Evolutionary conservation across 148 eudicot genomes (phyloP), one percentile per base, ranked within the genome.

Genomic region (Suaeda aralocaspica): DNA sequence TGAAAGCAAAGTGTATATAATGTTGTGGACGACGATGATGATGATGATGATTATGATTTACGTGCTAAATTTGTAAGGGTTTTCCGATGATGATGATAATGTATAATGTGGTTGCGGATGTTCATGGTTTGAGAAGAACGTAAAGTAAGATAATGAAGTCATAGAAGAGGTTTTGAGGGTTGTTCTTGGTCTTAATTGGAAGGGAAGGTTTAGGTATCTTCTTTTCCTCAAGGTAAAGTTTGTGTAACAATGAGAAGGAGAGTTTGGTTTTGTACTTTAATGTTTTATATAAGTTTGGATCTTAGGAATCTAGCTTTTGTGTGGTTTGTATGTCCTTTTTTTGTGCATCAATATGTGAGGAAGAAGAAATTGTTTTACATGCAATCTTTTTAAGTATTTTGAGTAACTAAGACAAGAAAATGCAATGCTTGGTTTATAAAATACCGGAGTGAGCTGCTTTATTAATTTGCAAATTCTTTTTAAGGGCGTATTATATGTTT

Each of bases 121-220:
- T 50, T 26, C 36, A 59, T 68, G 53, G 33, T 26, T 69, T 50
- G 67, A 34, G 51, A 50, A 12, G 55, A 26, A 52, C 56, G 56
- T 22, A 45, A 29, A 24, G 50, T 25, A 50, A 28, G 49, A 28
- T 45, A 24, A 18, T 25, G 65, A 46, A 34, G 61, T 18, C 46
- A 59, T n/a, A 45, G 18, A 7, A 25, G 41, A 4, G 31, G 33
- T 28, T 46, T 55, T 55, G 41, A 36, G 41, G 57, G 50, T 68
- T 84, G 89, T 84, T 76, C 87, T 67, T 83, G 63, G 68, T 70
- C 67, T 64, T 77, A 69, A 73, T 80, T 76, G 73, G 81, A 26
- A 74, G 82, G 87, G 83, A 78, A 83, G 87, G 91, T 88, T 80
- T 88, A 78, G 91, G 96, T 77, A 91, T 91, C 93, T 88, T 80